Evolutionary conservation across 495 filamentous ascomycete species (phyloP).

Genomic region (Talaromyces liani): DNA sequence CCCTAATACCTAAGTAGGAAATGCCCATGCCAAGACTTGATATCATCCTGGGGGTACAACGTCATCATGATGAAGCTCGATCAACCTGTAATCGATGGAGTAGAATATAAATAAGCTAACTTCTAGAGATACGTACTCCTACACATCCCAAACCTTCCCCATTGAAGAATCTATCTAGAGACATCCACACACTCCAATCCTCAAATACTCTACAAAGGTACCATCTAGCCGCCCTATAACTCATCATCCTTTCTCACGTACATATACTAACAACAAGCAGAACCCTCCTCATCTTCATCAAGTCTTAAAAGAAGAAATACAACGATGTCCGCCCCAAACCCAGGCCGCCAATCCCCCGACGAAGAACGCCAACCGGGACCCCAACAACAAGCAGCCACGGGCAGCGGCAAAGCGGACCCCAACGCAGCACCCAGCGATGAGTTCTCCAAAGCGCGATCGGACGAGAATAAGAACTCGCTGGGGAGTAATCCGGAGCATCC

Average conservation of each 20-base stretch:
- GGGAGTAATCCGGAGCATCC: conserved; percentile 62
- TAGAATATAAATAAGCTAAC: not conserved
- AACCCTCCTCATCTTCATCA: too few species aligned
- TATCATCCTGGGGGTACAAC: not conserved
- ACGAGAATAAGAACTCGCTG: conserved; percentile 27
- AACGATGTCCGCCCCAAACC: conserved; percentile 36
- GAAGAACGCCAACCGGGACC: conserved; percentile 59
- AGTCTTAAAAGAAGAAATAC: too few species aligned
- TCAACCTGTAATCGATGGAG: not conserved
- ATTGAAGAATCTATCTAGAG: not conserved
- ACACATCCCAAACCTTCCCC: too few species aligned
- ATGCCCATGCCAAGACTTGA: not conserved
- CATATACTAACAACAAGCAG: not conserved
- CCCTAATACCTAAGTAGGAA: not conserved
- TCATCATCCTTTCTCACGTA: not conserved
- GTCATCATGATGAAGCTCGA: conserved; percentile 3
- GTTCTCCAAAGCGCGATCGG: conserved; percentile 30
- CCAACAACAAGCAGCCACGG: conserved; percentile 53
- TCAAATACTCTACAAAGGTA: not conserved
- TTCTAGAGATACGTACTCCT: too few species aligned
- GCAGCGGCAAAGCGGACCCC: conserved; percentile 46
- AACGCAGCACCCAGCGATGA: conserved; percentile 24
- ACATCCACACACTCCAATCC: not conserved
- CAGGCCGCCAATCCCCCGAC: conserved; percentile 75
- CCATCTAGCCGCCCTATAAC: not conserved